Base-by-base conservation (phyloP, 768 basidiomycete species). In the Xanthoconium purpureum region DNA sequence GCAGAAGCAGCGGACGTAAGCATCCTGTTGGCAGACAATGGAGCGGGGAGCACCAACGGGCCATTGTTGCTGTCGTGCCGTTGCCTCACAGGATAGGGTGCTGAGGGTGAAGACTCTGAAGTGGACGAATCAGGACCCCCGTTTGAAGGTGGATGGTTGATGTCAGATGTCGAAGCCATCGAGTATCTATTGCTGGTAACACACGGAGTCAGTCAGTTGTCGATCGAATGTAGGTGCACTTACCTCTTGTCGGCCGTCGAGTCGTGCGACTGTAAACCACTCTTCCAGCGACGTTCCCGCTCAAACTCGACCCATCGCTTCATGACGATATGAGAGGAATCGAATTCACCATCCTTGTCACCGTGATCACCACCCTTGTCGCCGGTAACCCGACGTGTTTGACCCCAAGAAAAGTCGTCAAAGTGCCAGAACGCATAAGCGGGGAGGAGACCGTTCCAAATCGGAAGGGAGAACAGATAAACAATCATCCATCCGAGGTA, bases 301-400 rank as follows among this genome's bases (percentile, higher is more conserved):
- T 98, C 97, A 70, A 97, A 98, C 74, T 98, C 97, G 17, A 85
- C 94, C 96, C 96, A 99, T 39, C 93, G 84, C 79, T 98, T 98
- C 97, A 98, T 98, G 36, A 96, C 89, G 63, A 99, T 98, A 73
- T 95, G 87, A 44, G 85, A 82, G 30, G 94, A 96, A 75, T 99
- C 96, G 66, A 99, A 99, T 69, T 91, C 91, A 70, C 97, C 97
- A 59, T 96, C 93, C 77, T 98, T 99, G 69, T 94, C 95, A 12
- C 89, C 91, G 64, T 93, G 90, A 54, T 80, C 80, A 37, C 74
- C 80, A 42, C 79, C 83, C 63, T 81, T 84, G 65, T 88, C 89
- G 10, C 94, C 94, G 32, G 82, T 79, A 58, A 88, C 74, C 74
- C 84, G 87, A 58, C 97, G 81, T 36, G 97, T 98, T 75, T 94